Base-by-base conservation (phyloP, 768 basidiomycete species). In the Boletus subcaerulescens region DNA sequence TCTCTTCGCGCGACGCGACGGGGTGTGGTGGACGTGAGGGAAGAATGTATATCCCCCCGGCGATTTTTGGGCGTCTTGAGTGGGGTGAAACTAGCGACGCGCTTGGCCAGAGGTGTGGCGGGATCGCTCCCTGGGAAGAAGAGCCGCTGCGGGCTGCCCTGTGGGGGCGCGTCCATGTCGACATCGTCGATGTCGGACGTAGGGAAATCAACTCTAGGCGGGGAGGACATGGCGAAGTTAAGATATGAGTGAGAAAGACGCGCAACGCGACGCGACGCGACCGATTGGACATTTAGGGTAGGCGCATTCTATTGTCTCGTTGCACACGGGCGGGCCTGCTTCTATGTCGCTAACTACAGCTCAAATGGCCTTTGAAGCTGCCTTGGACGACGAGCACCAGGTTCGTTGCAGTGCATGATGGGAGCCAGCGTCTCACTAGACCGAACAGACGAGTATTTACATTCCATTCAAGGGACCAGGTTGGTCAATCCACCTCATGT, bases 171-270 rank as follows among this genome's bases (percentile, higher is more conserved):
- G 29, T 71, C 75, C 82, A 84, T 83, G n/a, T 81, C 73, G 31
- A 80, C 72, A 66, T 83, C 80, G 49, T 86, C 72, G 58, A 72
- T 61, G 45, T 75, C 85, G 6, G 84, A 86, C 1, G 83, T 76
- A 4, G 84, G 85, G 63, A 86, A 86, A 60, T 86, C 83, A 38
- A 86, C 68, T 33, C 78, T 74, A 18, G 84, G 84, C 24, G 84
- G 84, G 40, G 84, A 86, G 9, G 85, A 86, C 85, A 87, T 86
- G 1, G 10, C 24, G 12, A 24, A 1, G 24, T 24, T 6, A 24
- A 6, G 24, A 20, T 10, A n/a, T 39, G 38, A 39, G 38, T 10
- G 42, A 50, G 59, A 55, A 65, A 60, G 59, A 57, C 40, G 48
- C 50, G 56, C 62, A 67, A 12, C 79, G 78, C 76, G 80, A 71